Evolutionary conservation across 2,329 filamentous ascomycete genomes (phyloP).

Genomic region (Fusarium neocosmosporiellum): DNA sequence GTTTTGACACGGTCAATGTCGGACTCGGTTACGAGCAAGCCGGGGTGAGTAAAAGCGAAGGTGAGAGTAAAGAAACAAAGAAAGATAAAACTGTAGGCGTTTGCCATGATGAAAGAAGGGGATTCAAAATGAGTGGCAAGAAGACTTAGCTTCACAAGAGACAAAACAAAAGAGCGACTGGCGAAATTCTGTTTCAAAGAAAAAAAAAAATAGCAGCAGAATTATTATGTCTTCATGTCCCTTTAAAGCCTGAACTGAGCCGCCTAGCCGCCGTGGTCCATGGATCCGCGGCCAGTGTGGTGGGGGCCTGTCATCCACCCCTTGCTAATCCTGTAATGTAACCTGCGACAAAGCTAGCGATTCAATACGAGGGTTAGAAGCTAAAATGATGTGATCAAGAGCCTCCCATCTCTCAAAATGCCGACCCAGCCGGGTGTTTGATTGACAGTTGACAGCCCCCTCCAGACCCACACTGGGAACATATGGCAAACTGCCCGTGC

Average conservation of each 20-base stretch:
- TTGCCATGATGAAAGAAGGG: background rate
- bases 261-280: background rate
- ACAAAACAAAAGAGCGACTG: background rate
- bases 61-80: background rate
- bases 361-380: background rate
- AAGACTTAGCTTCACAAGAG: background rate
- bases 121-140: background rate
- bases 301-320: background rate
- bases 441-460: background rate
- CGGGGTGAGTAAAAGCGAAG: conserved; percentile 15
- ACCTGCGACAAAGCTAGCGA: background rate
- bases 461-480: background rate
- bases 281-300: background rate
- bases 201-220: background rate
- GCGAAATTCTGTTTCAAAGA: background rate
- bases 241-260: background rate
- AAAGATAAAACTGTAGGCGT: background rate
- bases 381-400: background rate
- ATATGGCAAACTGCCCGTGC: no score
- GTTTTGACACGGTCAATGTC: conserved; percentile 14
- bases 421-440: background rate
- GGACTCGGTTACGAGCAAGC: conserved; percentile 21
- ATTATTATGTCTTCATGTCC: background rate
- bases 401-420: background rate
- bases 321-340: background rate